These are phyloP conservation scores for Paraphaeosphaeria sporulosa DNA, from an alignment of 2,329 filamentous ascomycete species.

Conservation along the genomic window DNA sequence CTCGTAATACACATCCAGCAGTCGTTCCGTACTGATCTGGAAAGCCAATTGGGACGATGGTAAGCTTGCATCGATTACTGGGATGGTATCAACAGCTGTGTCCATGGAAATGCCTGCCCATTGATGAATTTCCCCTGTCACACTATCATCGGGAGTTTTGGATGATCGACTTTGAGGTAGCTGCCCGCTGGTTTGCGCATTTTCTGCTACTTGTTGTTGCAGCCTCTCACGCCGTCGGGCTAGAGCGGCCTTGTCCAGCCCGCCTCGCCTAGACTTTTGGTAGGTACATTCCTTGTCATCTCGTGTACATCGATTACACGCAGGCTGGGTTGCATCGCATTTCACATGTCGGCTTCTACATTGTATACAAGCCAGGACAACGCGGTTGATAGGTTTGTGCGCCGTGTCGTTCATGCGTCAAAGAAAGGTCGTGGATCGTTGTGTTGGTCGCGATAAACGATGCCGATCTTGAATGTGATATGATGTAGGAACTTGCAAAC, in stretches of 20 bases:
- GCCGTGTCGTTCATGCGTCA: slow-evolving; percentile 30
- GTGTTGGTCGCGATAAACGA: background rate
- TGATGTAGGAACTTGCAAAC: background rate
- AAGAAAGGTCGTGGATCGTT: background rate
- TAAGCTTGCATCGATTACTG: slow-evolving; percentile 12
- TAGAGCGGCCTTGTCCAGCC: slow-evolving; percentile 43
- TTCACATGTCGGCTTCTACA: slow-evolving; percentile 46
- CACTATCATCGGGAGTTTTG: background rate
- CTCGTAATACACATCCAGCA: slow-evolving; percentile 44
- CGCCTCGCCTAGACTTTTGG: slow-evolving; percentile 44
- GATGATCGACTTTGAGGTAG: background rate
- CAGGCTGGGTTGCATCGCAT: slow-evolving; percentile 42
- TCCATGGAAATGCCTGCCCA: background rate
- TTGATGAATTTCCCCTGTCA: background rate
- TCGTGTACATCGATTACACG: slow-evolving; percentile 40
- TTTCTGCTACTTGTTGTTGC: slow-evolving; percentile 33
- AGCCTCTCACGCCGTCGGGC: slow-evolving; percentile 36
- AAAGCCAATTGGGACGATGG: slow-evolving; percentile 28
- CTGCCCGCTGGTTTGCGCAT: slow-evolving; percentile 16
- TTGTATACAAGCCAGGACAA: slow-evolving; percentile 42
- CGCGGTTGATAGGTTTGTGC: slow-evolving; percentile 36
- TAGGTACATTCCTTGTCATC: slow-evolving; percentile 46
- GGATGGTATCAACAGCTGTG: slow-evolving; percentile 13
- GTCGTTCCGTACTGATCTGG: slow-evolving; percentile 33
- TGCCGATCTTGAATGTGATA: background rate